Evolutionary conservation across 2,329 filamentous ascomycete species (phyloP).

Genomic region (Ambrosiella cleistominuta): DNA sequence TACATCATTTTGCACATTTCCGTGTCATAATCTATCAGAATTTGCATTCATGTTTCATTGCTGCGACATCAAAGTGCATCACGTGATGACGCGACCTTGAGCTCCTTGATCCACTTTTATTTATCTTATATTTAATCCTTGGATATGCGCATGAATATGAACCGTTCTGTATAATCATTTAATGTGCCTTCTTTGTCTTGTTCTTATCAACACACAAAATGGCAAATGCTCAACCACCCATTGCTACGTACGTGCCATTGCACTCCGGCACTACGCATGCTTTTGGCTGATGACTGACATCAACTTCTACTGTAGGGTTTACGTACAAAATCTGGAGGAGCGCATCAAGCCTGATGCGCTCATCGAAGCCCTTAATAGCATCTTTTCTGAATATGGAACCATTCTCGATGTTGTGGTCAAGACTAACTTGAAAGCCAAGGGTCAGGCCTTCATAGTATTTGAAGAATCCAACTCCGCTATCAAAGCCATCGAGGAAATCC

Average conservation of each 20-base stretch:
- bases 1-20: neutral
- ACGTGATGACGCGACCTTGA: neutral
- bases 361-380: constrained; percentile 50
- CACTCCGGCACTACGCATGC: constrained; percentile 41
- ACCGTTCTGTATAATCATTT: neutral
- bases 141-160: neutral
- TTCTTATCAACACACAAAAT: neutral
- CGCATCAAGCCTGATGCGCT: constrained; percentile 67
- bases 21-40: neutral
- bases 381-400: constrained; percentile 80
- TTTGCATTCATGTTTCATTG: neutral
- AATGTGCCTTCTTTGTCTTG: neutral
- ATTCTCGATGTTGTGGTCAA: constrained; percentile 77
- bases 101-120: neutral
- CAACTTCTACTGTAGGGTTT: constrained; percentile 32
- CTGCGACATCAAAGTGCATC: neutral
- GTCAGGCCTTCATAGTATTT: constrained; percentile 90
- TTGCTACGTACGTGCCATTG: constrained; percentile 60
- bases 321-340: constrained; percentile 78
- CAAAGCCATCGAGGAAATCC: constrained; percentile 69
- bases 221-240: constrained; percentile 24
- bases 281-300: constrained; percentile 20
- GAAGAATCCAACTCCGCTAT: constrained; percentile 63
- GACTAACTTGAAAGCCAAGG: constrained; percentile 78
- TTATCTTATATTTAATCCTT: neutral